Base-by-base conservation (phyloP, 2,329 filamentous ascomycete species). In the Penicillium sp. region DNA sequence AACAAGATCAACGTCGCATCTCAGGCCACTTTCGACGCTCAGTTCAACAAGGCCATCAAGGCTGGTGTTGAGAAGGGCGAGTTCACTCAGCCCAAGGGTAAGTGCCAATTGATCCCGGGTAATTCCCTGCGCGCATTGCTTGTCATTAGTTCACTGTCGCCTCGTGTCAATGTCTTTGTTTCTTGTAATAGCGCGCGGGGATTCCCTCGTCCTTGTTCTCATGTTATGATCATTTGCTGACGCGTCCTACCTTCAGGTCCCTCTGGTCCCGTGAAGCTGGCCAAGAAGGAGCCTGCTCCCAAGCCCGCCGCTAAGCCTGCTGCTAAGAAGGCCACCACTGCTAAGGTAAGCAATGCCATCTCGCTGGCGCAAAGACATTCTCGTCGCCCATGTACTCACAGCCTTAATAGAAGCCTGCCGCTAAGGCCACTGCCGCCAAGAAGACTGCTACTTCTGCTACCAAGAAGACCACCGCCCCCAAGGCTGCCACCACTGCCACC, bases 71-170 rank as follows among this genome's bases (percentile, higher is more conserved):
- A 96, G 74, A 93, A 90, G 85, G 91, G 91, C 66, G 85, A 91
- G 73, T 97, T 97, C 77, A 86, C 89, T 75, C 92, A 94, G 79
- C 93, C 93, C 75, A 97, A 97, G 88, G 93, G 92, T 92, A 85
- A 70, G 87, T 83, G 19, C 47, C 19, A 38, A 61, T 17, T 37
- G 35, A 51, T 40, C 8, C 49, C 15, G n/a, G 17, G 2, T 54
- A 22, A 28, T 53, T 30, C 35, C n/a, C 57, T 50, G 56, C 38
- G 58, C 49, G 33, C 40, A n/a, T 60, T 42, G 58, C 15, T 62
- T 45, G 35, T 50, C 49, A 62, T 26, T 38, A 58, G 50, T 37
- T 55, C 22, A 49, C 24, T 26, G 6, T 35, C 8, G 35, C 19
- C 5, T 17, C 19, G 24, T 22, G 26, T 37, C 33, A 4, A 26